Percentiles rank a stretch among this genome's conserved stretches.
Evolutionary conservation across 208 protist species (phyloP).

Genomic region (Naegleria lovaniensis): DNA sequence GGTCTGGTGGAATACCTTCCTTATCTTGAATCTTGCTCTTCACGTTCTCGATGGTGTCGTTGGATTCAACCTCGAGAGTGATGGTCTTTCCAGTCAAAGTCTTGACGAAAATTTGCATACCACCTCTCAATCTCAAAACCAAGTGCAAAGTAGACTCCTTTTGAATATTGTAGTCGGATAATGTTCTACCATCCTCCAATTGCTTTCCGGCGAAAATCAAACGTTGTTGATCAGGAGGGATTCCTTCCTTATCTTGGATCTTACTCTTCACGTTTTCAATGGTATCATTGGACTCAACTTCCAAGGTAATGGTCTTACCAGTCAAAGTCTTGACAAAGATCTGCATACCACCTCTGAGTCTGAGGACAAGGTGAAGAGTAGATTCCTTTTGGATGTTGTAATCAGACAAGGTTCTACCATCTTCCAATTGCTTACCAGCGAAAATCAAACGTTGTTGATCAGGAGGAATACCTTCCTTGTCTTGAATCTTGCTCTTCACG

Average conservation of each 20-base stretch:
- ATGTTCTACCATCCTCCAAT: slow-evolving; percentile 74
- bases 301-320: slow-evolving; percentile 40
- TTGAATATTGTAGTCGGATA: slow-evolving; percentile 80
- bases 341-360: slow-evolving; percentile 34
- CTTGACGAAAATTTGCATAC: slow-evolving; percentile 62
- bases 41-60: slow-evolving; percentile 33
- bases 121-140: slow-evolving; percentile 71
- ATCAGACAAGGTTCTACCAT: slow-evolving; percentile 38
- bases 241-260: slow-evolving; percentile 45
- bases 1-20: slow-evolving; percentile 40
- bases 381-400: slow-evolving; percentile 41
- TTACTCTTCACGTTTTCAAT: slow-evolving; percentile 38
- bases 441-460: slow-evolving; percentile 38
- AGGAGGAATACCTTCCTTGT: slow-evolving; percentile 38
- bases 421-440: slow-evolving; percentile 40
- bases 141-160: slow-evolving; percentile 83
- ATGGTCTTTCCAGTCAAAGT: slow-evolving; percentile 45
- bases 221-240: slow-evolving; percentile 48
- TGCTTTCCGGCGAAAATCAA: slow-evolving; percentile 82
- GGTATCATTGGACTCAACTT: slow-evolving; percentile 36
- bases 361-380: slow-evolving; percentile 39
- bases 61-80: slow-evolving; percentile 34
- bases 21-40: slow-evolving; percentile 30
- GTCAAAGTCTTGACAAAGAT: slow-evolving; percentile 45
- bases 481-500: slow-evolving; percentile 38